Conservation (phyloP, 2,329 filamentous ascomycete species). For the Hirsutella rhossiliensis region DNA sequence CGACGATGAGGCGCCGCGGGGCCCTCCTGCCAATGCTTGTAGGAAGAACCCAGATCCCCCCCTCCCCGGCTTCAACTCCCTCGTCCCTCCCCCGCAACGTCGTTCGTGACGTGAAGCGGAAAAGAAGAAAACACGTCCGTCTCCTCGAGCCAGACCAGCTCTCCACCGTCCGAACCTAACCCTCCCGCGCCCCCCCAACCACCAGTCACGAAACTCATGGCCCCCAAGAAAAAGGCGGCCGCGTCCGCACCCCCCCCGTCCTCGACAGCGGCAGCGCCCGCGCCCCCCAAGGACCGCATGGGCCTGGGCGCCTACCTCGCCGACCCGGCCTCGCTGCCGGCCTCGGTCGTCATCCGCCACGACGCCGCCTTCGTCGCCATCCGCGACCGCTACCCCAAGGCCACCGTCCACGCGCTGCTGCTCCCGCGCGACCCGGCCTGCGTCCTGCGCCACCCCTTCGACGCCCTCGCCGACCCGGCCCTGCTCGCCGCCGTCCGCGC, state of each 20-base stretch:
- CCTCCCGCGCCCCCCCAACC: not conserved
- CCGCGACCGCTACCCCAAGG: conserved; percentile 77
- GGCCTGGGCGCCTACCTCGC: conserved; percentile 56
- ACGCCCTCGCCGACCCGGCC: conserved; percentile 56
- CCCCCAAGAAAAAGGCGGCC: conserved; percentile 11
- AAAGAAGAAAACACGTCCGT: no score
- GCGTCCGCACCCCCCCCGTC: not conserved
- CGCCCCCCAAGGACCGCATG: conserved; percentile 37
- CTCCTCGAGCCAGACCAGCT: no score
- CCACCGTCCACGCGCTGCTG: conserved; percentile 75
- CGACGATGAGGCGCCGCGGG: no score
- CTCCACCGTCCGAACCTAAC: not conserved
- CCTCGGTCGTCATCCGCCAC: conserved; percentile 52
- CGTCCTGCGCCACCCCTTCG: conserved; percentile 59
- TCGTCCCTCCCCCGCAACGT: no score
- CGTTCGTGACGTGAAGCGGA: no score
- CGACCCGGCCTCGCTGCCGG: conserved; percentile 47
- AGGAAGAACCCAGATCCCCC: no score
- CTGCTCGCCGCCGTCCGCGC: conserved; percentile 54
- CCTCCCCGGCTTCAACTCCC: no score
- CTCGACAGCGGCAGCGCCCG: conserved; percentile 6
- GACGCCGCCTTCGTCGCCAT: conserved; percentile 62
- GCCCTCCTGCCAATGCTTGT: no score
- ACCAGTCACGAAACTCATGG: conserved; percentile 25
- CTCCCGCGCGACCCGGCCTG: conserved; percentile 58